Evolutionary conservation across 2,329 filamentous ascomycete species (phyloP), one percentile per base, ranked within the genome.

Genomic region (Cladophialophora bantiana): DNA sequence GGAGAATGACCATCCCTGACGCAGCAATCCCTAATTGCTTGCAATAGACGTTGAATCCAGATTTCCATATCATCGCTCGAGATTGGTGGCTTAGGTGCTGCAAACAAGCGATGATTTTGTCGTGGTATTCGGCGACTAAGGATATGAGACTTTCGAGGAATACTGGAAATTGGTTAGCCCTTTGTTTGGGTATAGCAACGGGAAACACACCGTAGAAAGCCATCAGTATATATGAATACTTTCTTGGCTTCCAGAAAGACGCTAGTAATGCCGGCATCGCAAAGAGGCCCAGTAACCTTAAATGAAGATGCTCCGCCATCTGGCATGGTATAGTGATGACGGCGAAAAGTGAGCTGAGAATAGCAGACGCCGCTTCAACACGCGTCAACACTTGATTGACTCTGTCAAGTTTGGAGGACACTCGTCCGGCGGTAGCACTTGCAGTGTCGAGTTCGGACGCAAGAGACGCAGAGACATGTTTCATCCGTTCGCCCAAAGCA

Each of bases 141-240:
- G 68, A 70, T 35, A 65, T 64, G 20, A 66, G 5, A 45, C 52
- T 64, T 35, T 70, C 68, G 26, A 70, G 56, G 48, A 67, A 70
- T 10, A 60, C 68, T 70, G 36, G 20, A 56, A 5, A 40, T 31
- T 34, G 36, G 36, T 66, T 34, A 66, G 63, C 40, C 32, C 13
- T 15, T 40, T 26, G 15, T 9, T 15, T 26, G 32, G 18, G 53
- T 6, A 2, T 5, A 18, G 48, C 7, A 45, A 18, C 32, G 48
- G 18, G 18, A 5, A 3, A 45, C 63, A 36, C 66, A 70, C 68
- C 64, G 55, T 70, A 70, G 15, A 60, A 12, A 20, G 68, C 58
- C 56, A 62, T 65, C 53, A 68, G 7, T 13, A 52, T 64, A 60
- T 55, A 68, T 6, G 68, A 61, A 59, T 68, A 65, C 40, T 50